Conservation (phyloP, 1,284 basidiomycete species). For the Puccinia hordei region DNA sequence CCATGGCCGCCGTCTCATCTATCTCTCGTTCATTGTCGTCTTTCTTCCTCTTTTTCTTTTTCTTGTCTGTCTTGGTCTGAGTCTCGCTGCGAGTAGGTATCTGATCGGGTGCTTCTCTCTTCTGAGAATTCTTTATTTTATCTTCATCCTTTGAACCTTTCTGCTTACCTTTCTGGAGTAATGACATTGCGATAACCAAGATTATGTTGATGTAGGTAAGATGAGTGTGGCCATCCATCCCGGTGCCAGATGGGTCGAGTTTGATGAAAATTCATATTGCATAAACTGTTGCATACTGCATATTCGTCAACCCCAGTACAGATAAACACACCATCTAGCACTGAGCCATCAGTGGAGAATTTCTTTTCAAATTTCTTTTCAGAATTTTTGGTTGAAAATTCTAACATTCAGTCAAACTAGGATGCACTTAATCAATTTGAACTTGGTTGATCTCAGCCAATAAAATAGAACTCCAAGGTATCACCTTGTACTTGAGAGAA, state of each 20-base stretch:
- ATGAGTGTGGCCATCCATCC: no score
- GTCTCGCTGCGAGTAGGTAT: background rate
- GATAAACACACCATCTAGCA: no score
- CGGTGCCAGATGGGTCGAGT: background rate
- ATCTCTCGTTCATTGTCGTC: slow-evolving; percentile 12
- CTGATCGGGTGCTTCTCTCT: background rate
- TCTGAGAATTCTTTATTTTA: background rate
- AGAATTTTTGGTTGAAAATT: no score
- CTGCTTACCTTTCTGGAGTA: background rate
- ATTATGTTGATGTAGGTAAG: no score
- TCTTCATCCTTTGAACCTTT: background rate
- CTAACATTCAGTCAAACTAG: no score
- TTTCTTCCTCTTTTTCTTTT: slow-evolving; percentile 27
- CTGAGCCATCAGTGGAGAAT: no score
- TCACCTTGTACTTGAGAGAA: no score
- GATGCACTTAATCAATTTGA: no score
- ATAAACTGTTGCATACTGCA: background rate
- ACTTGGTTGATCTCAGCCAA: no score
- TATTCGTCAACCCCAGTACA: background rate
- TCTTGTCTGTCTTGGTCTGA: slow-evolving; percentile 16
- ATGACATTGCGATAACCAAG: background rate
- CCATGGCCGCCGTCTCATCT: background rate
- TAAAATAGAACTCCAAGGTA: no score
- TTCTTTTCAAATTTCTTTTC: no score
- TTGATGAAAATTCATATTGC: slow-evolving; percentile 3